Evolutionary conservation across 306 rosid genomes (phyloP).

Genomic region (Trifolium fragiferum): DNA sequence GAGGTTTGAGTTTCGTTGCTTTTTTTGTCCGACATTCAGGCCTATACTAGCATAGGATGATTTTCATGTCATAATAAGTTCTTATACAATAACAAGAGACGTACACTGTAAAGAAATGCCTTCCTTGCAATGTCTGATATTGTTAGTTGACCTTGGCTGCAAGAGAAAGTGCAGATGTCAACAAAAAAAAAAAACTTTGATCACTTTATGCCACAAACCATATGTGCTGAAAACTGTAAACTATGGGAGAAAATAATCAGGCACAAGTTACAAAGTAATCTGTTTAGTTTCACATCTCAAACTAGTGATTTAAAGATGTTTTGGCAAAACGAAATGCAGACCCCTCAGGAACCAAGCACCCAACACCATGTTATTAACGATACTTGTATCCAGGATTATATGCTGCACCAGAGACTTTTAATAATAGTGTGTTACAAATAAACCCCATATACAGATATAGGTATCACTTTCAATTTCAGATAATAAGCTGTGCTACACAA

Average conservation of each 20-base stretch:
- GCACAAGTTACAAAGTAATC: conserved; percentile 26
- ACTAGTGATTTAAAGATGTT: conserved; percentile 20
- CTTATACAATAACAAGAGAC: conserved; percentile 38
- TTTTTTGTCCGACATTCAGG: conserved; percentile 30
- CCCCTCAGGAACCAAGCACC: conserved; percentile 20
- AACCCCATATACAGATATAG: conserved; percentile 17
- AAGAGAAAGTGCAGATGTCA: conserved; percentile 37
- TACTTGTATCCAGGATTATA: conserved; percentile 9
- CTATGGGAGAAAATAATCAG: conserved; percentile 14
- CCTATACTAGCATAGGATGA: conserved; percentile 4
- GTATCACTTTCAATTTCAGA: conserved; percentile 16
- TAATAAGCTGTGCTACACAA: conserved; percentile 26
- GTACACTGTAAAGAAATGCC: conserved; percentile 96
- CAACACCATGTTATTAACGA: conserved; percentile 4
- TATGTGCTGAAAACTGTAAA: conserved; percentile 22
- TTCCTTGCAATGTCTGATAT: conserved; percentile 91
- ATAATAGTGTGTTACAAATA: conserved; percentile 14
- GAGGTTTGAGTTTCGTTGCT: conserved; percentile 8
- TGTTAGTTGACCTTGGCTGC: conserved; percentile 79
- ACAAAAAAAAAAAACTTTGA: conserved; percentile 4
- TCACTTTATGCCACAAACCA: conserved; percentile 23
- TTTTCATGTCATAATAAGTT: conserved; percentile 23
- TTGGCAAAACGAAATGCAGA: conserved; percentile 13
- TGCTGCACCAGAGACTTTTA: conserved; percentile 23
- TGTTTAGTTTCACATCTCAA: background rate